phyloP scores from a whole-genome alignment of 352 stramenopile species.

The Blastocystis sp. region DNA sequence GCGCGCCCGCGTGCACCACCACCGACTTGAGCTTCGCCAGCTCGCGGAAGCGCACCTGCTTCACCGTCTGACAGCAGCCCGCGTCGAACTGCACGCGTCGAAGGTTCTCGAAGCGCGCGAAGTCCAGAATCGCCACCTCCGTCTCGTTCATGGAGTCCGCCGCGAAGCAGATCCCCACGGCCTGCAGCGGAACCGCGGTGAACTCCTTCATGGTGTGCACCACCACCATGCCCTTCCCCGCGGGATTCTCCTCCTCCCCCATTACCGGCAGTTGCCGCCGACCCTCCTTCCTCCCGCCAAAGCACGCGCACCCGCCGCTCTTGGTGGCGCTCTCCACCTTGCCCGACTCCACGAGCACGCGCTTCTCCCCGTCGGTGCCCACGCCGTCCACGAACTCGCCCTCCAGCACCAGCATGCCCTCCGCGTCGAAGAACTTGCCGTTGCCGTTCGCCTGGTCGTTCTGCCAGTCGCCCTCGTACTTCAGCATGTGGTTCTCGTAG shows the following conservation, averaged over 20 bases:
- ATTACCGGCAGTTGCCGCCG: conserved; percentile 1
- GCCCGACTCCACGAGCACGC: not conserved
- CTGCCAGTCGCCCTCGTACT: conserved; percentile 41
- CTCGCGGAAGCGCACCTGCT: conserved; percentile 1
- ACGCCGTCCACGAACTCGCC: conserved; percentile 59
- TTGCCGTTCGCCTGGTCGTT: conserved; percentile 49
- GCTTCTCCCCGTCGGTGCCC: not conserved
- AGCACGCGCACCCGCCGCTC: conserved; percentile 10
- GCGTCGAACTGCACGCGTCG: conserved; percentile 8
- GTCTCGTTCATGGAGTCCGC: not conserved
- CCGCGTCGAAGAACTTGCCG: conserved; percentile 16
- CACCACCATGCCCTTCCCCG: not conserved
- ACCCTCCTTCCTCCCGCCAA: not conserved
- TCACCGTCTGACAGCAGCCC: not conserved
- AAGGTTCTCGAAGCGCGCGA: conserved; percentile 35
- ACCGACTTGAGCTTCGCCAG: conserved; percentile 3
- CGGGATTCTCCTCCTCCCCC: not conserved
- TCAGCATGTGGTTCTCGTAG: conserved; percentile 4
- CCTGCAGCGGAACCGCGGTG: not conserved
- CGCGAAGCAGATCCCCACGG: not conserved
- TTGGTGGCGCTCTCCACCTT: conserved; percentile 2
- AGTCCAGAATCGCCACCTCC: not conserved
- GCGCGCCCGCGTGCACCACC: not conserved
- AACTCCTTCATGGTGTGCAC: conserved; percentile 32
- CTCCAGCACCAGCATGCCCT: conserved; percentile 41